phyloP scores from a whole-genome alignment of 257 asterid genomes.

The Nemophila menziesii region DNA sequence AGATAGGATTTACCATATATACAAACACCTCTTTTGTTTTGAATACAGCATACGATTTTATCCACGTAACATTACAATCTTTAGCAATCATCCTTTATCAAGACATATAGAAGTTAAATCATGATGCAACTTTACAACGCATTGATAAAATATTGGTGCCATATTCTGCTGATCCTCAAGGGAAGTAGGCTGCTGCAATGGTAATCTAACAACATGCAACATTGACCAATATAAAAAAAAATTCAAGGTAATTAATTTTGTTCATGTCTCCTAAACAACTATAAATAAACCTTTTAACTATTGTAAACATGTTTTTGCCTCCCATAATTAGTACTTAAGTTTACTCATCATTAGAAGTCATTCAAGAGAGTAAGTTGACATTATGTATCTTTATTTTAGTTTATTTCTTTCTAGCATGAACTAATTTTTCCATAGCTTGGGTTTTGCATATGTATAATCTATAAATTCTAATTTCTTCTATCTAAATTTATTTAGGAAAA shows the following conservation, averaged over 20 bases:
- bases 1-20: constrained; percentile 56
- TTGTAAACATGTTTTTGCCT: too few relatives aligned
- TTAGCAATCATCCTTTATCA: background rate
- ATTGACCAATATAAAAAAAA: constrained; percentile 38
- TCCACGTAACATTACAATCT: constrained; percentile 54
- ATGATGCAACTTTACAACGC: constrained; percentile 24
- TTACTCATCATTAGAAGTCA: too few relatives aligned
- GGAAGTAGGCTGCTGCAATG: constrained; percentile 82
- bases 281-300: too few relatives aligned
- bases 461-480: too few relatives aligned
- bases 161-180: constrained; percentile 71
- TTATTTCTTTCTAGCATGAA: too few relatives aligned
- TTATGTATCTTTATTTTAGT: too few relatives aligned
- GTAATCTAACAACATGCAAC: constrained; percentile 44
- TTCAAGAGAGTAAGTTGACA: too few relatives aligned
- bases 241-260: constrained; percentile 59
- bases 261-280: background rate
- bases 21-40: constrained; percentile 65
- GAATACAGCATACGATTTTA: constrained; percentile 85
- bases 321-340: too few relatives aligned
- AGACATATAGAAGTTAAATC: background rate
- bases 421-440: too few relatives aligned
- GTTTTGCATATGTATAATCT: too few relatives aligned
- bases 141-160: constrained; percentile 83
- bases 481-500: too few relatives aligned